Evolutionary conservation across 768 basidiomycete species (phyloP).

Genomic region (Boletus barrowsii): DNA sequence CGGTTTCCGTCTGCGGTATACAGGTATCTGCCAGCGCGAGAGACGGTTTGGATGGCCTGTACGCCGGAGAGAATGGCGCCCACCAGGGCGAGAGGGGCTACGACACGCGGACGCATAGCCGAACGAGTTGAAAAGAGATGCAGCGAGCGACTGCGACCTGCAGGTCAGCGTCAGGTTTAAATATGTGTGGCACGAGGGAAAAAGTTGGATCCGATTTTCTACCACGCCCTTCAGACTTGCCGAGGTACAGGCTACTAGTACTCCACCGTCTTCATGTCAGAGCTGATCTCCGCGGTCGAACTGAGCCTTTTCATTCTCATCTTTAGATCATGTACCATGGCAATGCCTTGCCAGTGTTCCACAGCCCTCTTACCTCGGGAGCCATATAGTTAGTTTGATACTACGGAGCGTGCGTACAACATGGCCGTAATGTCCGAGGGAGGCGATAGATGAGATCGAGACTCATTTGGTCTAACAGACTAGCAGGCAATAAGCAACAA

Average conservation of each 20-base stretch:
- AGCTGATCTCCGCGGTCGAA: too few species aligned
- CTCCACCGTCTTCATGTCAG: too few species aligned
- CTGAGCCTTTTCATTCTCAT: too few species aligned
- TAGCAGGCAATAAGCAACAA: slow-evolving; percentile 22
- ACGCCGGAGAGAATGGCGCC: slow-evolving; percentile 46
- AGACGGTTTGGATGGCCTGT: slow-evolving; percentile 66
- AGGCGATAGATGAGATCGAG: too few species aligned
- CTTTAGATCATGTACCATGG: too few species aligned
- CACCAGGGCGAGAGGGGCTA: slow-evolving; percentile 34
- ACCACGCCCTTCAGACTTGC: background rate
- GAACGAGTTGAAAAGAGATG: slow-evolving; percentile 8
- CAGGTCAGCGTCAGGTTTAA: background rate
- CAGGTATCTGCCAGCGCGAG: slow-evolving; percentile 74
- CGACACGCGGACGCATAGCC: slow-evolving; percentile 27
- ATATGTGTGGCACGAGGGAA: background rate
- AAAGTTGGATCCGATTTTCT: background rate
- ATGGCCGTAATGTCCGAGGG: too few species aligned
- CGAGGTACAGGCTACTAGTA: background rate
- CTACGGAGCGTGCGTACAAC: too few species aligned
- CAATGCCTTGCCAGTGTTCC: too few species aligned
- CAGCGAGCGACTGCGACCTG: slow-evolving; percentile 1
- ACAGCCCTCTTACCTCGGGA: too few species aligned
- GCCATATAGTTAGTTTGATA: too few species aligned
- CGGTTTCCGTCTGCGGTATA: slow-evolving; percentile 71
- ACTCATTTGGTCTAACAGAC: too few species aligned